Conservation (phyloP, 1,139 yeast genomes). For the Yamadazyma blattariae region DNA sequence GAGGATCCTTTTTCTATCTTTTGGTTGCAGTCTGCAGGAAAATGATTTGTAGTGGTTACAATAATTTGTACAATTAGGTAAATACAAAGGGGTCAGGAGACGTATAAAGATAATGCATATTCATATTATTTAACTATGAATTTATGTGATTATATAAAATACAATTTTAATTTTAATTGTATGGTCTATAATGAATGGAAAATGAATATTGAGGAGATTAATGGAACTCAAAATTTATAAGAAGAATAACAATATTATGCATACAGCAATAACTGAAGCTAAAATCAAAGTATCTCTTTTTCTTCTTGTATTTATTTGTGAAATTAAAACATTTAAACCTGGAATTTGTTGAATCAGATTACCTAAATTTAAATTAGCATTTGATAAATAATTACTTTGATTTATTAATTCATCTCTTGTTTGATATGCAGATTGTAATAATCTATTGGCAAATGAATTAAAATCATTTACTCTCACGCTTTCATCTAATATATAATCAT, state of each 20-base stretch:
- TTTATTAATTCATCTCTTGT: constrained; percentile 81
- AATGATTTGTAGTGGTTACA: no score
- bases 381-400: constrained; percentile 64
- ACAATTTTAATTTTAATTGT: no score
- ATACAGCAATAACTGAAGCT: constrained; percentile 67
- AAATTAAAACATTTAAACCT: constrained; percentile 72
- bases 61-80: no score
- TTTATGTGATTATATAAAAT: no score
- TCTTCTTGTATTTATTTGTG: constrained; percentile 83
- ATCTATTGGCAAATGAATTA: constrained; percentile 72
- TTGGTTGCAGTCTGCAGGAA: no score
- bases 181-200: no score
- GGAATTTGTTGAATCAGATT: constrained; percentile 69
- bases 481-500: constrained; percentile 78
- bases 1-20: no score
- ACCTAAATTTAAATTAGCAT: constrained; percentile 63
- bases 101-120: no score
- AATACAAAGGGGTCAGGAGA: no score
- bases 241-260: constrained; percentile 70
- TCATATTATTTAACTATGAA: no score
- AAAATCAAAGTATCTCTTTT: constrained; percentile 85
- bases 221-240: no score
- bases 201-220: no score
- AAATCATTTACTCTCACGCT: constrained; percentile 70
- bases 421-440: constrained; percentile 79